phyloP scores from a whole-genome alignment of 106 monocot genomes.

The Ottelia alismoides region DNA sequence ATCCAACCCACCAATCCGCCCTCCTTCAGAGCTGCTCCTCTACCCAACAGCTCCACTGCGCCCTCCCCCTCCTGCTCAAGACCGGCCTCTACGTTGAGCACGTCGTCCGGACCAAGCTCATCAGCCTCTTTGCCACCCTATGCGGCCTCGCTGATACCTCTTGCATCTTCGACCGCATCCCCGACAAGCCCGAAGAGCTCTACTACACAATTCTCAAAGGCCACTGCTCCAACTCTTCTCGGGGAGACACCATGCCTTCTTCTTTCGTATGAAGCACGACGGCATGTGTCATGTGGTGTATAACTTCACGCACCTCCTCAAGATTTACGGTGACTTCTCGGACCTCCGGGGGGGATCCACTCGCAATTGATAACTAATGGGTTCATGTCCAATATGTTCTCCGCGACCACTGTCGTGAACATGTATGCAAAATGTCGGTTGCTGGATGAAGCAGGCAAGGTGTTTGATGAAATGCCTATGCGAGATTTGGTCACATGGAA shows the following conservation, averaged over 20 bases:
- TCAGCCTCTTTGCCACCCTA: slow-evolving; percentile 43
- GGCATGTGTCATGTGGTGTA: slow-evolving; percentile 20
- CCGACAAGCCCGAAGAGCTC: slow-evolving; percentile 19
- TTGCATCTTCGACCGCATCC: too few species aligned
- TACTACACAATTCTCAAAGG: slow-evolving; percentile 43
- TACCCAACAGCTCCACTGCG: slow-evolving; percentile 22
- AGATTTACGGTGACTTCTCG: slow-evolving; percentile 30
- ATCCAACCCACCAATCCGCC: too few species aligned
- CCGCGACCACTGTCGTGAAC: slow-evolving; percentile 52
- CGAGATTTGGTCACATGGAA: slow-evolving; percentile 80
- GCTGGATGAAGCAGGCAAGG: slow-evolving; percentile 26
- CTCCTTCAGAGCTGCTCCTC: too few species aligned
- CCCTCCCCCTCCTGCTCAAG: slow-evolving; percentile 57
- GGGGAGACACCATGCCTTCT: slow-evolving; percentile 16
- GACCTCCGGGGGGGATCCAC: slow-evolving; percentile 52
- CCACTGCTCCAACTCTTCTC: slow-evolving; percentile 27
- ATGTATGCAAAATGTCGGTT: slow-evolving; percentile 64
- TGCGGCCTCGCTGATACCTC: slow-evolving; percentile 32
- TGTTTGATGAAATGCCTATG: slow-evolving; percentile 40
- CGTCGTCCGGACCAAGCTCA: slow-evolving; percentile 37
- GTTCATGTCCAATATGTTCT: slow-evolving; percentile 24
- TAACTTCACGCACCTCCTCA: slow-evolving; percentile 57
- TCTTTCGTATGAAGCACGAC: slow-evolving; percentile 23
- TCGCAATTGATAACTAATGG: slow-evolving; percentile 39
- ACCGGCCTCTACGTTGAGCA: slow-evolving; percentile 18